Conservation (phyloP, 2,329 filamentous ascomycete species). For the Ophiocordyceps camponoti-floridani region DNA sequence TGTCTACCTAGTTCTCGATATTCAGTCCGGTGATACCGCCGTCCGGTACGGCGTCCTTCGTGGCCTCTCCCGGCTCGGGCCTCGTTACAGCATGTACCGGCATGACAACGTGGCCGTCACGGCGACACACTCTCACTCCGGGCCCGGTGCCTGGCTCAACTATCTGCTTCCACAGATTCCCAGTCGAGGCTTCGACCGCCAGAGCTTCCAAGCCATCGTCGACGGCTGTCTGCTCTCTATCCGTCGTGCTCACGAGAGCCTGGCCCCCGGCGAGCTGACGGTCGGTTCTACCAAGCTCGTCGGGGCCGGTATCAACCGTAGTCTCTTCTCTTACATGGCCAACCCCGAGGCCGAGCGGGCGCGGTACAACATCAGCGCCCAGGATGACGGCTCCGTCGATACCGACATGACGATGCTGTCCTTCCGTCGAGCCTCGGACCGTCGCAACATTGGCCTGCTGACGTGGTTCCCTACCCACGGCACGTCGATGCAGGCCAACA, state of each 20-base stretch:
- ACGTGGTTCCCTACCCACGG: slow-evolving; percentile 88
- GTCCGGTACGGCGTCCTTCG: slow-evolving; percentile 68
- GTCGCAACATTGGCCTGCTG: slow-evolving; percentile 59
- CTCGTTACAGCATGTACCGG: slow-evolving; percentile 51
- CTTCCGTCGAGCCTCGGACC: slow-evolving; percentile 53
- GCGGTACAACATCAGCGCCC: slow-evolving; percentile 31
- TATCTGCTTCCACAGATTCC: slow-evolving; percentile 83
- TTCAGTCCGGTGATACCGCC: slow-evolving; percentile 71
- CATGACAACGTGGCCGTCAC: slow-evolving; percentile 74
- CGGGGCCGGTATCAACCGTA: slow-evolving; percentile 68
- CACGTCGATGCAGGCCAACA: slow-evolving; percentile 78
- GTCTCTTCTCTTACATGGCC: slow-evolving; percentile 66
- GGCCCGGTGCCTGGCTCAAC: slow-evolving; percentile 81
- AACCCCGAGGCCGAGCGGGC: slow-evolving; percentile 60
- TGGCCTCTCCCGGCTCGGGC: slow-evolving; percentile 47
- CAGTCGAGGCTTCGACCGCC: slow-evolving; percentile 66
- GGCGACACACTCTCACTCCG: slow-evolving; percentile 80
- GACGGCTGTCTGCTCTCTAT: slow-evolving; percentile 69
- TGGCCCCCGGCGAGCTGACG: slow-evolving; percentile 41
- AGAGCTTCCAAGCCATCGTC: slow-evolving; percentile 76
- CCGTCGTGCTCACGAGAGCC: slow-evolving; percentile 50
- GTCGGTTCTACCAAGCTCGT: slow-evolving; percentile 42
- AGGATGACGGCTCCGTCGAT: slow-evolving; percentile 34
- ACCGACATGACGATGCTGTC: slow-evolving; percentile 64
- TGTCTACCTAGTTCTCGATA: slow-evolving; percentile 76